A percentile compares a stretch with the other conserved stretches of the same genome.
Evolutionary conservation across 2,329 filamentous ascomycete genomes (phyloP).

Genomic region (Xenosphaeropsis pyriputrescens): DNA sequence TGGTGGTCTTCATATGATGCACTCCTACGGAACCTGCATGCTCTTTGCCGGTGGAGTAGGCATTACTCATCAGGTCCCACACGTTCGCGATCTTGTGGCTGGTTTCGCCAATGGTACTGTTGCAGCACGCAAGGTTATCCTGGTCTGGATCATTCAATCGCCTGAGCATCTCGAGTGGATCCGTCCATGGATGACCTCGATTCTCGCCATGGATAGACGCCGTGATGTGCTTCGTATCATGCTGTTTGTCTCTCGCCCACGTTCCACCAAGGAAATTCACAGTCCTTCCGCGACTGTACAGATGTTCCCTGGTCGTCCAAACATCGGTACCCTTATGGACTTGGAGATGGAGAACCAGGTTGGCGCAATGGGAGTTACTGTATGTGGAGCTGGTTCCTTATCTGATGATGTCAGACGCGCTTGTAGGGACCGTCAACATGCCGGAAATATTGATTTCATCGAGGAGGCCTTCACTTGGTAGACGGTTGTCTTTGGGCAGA

Average conservation of each 20-base stretch:
- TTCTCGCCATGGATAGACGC: conserved; percentile 59
- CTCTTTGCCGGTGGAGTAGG: conserved; percentile 71
- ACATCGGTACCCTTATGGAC: conserved; percentile 56
- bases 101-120: conserved; percentile 56
- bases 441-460: conserved; percentile 59
- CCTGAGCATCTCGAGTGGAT: conserved; percentile 77
- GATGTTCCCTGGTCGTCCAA: conserved; percentile 71
- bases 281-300: conserved; percentile 64
- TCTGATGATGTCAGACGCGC: conserved; percentile 61
- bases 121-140: conserved; percentile 54
- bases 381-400: conserved; percentile 60
- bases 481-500: background rate
- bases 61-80: conserved; percentile 66
- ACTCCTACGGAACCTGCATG: conserved; percentile 65
- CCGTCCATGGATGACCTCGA: conserved; percentile 70
- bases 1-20: conserved; percentile 53
- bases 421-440: conserved; percentile 47
- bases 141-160: conserved; percentile 69
- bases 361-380: conserved; percentile 58
- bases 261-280: conserved; percentile 69
- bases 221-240: conserved; percentile 63
- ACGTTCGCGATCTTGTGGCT: conserved; percentile 56
- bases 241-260: conserved; percentile 62
- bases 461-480: conserved; percentile 65
- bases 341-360: conserved; percentile 63